phyloP scores from a whole-genome alignment of 2,329 filamentous ascomycete genomes.

The Ophiostoma australiae region DNA sequence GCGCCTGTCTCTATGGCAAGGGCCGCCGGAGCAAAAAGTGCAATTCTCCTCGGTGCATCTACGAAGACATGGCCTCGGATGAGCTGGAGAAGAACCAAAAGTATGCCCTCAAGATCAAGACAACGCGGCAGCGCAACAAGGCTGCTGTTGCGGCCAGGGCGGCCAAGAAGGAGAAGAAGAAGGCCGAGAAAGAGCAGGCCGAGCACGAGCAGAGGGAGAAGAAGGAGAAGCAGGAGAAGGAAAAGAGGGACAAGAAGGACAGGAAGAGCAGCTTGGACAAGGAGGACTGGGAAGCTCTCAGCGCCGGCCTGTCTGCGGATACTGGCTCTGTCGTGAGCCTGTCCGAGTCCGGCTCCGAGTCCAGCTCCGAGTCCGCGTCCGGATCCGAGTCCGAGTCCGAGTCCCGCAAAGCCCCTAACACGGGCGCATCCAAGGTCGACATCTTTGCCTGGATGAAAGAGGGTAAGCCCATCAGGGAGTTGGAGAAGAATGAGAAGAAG shows the following conservation, averaged over 20 bases:
- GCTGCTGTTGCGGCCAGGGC: neutral
- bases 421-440: neutral
- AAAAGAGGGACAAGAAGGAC: neutral
- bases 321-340: constrained; percentile 2
- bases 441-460: constrained; percentile 14
- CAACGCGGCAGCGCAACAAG: neutral
- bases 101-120: neutral
- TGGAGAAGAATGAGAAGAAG: neutral
- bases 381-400: neutral
- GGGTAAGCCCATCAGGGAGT: neutral
- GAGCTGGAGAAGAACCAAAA: neutral
- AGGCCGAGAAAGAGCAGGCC: neutral
- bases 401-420: too few relatives aligned
- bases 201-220: neutral
- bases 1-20: neutral
- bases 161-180: neutral
- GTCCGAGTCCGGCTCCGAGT: neutral
- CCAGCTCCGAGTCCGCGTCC: neutral
- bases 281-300: neutral
- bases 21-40: neutral
- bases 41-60: neutral
- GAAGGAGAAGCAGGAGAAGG: neutral
- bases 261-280: neutral
- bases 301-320: neutral
- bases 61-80: neutral